Evolutionary conservation across 2,329 filamentous ascomycete species (phyloP).

Genomic region (Colletotrichum sidae): DNA sequence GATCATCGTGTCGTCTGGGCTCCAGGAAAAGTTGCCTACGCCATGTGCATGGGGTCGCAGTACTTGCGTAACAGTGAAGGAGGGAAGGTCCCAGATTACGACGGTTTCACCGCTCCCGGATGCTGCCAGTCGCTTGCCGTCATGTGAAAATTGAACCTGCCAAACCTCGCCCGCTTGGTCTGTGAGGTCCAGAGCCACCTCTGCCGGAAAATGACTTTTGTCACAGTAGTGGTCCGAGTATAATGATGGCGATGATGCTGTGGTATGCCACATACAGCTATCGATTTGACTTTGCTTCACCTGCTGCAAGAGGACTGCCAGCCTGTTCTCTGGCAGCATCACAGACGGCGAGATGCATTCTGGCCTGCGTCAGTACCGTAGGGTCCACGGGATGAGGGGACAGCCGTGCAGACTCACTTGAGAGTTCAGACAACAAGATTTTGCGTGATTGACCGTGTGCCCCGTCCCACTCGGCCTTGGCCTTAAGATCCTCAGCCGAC

Average conservation of each 20-base stretch:
- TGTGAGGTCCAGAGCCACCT: conserved; percentile 75
- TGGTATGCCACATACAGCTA: conserved; percentile 90
- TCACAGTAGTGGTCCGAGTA: conserved; percentile 92
- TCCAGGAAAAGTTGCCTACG: conserved; percentile 88
- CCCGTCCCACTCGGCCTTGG: conserved; percentile 87
- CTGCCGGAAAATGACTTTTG: conserved; percentile 80
- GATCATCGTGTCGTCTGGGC: conserved; percentile 87
- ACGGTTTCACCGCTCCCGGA: conserved; percentile 81
- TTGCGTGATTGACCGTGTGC: conserved; percentile 80
- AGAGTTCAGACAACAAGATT: conserved; percentile 81
- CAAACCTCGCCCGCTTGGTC: conserved; percentile 88
- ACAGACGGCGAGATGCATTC: conserved; percentile 94
- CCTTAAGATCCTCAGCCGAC: conserved; percentile 79
- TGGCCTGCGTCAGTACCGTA: conserved; percentile 50
- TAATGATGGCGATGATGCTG: conserved; percentile 79
- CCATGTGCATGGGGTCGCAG: conserved; percentile 76
- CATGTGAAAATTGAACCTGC: conserved; percentile 90
- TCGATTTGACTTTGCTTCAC: conserved; percentile 87
- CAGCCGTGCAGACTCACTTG: conserved; percentile 67
- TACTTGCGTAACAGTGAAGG: conserved; percentile 72
- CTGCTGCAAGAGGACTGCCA: conserved; percentile 83
- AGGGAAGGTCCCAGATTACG: conserved; percentile 83
- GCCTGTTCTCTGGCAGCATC: conserved; percentile 93
- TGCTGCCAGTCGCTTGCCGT: conserved; percentile 85
- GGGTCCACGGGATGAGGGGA: too few species aligned